phyloP scores from a whole-genome alignment of 441 rosid species.

The Melastoma candidum region DNA sequence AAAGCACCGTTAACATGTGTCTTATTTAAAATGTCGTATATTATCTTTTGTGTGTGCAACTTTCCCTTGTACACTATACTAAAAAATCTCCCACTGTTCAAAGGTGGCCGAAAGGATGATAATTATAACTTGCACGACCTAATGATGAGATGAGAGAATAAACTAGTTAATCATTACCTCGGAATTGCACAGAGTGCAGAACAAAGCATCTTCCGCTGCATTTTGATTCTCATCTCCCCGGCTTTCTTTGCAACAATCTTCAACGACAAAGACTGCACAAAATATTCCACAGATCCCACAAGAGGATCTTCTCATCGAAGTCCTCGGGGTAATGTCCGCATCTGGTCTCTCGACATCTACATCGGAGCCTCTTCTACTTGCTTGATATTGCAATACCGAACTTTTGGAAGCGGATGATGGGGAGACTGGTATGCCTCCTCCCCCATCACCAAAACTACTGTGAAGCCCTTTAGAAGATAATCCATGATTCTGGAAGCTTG shows the following conservation, averaged over 20 bases:
- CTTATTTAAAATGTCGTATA: no score
- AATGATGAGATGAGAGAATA: not conserved
- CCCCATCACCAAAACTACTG: conserved; percentile 48
- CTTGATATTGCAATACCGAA: conserved; percentile 47
- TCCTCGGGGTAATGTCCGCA: conserved; percentile 12
- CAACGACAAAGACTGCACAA: conserved; percentile 47
- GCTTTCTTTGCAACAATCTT: conserved; percentile 56
- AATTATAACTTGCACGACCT: not conserved
- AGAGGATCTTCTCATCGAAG: conserved; percentile 22
- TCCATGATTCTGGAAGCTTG: conserved; percentile 22
- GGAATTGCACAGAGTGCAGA: conserved; percentile 58
- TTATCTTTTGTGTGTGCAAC: no score
- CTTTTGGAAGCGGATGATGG: conserved; percentile 73
- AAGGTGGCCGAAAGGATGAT: no score
- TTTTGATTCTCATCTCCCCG: conserved; percentile 33
- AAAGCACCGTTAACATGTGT: not conserved
- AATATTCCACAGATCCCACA: conserved; percentile 32
- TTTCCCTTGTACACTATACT: no score
- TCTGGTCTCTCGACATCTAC: conserved; percentile 37
- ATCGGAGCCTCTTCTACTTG: conserved; percentile 60
- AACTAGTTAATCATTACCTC: conserved; percentile 32
- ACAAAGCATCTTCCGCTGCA: conserved; percentile 46
- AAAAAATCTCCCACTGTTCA: no score
- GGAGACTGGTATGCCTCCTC: conserved; percentile 48
- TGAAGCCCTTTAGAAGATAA: conserved; percentile 33